A percentile compares a stretch with the other conserved stretches of the same genome.
phyloP scores from a whole-genome alignment of 2,329 filamentous ascomycete genomes.

The Diplodia seriata region DNA sequence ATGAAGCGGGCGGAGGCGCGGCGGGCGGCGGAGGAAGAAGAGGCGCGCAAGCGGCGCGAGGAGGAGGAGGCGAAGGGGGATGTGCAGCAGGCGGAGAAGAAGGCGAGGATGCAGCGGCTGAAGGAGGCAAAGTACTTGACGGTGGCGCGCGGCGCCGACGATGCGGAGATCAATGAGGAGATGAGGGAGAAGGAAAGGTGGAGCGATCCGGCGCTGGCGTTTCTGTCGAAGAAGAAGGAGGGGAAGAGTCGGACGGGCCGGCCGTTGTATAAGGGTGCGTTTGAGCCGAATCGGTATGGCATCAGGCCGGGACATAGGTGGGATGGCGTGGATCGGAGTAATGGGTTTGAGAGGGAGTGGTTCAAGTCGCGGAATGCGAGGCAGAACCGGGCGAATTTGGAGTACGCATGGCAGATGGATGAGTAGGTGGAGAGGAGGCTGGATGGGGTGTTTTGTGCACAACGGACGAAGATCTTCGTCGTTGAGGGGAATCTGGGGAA shows the following conservation, averaged over 20 bases:
- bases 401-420: conserved; percentile 97
- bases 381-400: conserved; percentile 77
- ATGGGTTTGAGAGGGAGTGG: conserved; percentile 91
- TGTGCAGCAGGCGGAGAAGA: conserved; percentile 75
- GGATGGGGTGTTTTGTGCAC: not conserved
- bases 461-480: not conserved
- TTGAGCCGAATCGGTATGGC: conserved; percentile 89
- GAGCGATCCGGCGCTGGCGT: conserved; percentile 84
- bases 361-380: conserved; percentile 85
- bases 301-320: conserved; percentile 92
- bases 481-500: not conserved
- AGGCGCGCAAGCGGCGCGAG: conserved; percentile 67
- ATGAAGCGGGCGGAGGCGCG: conserved; percentile 89
- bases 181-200: conserved; percentile 78
- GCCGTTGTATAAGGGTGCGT: conserved; percentile 78
- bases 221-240: conserved; percentile 65
- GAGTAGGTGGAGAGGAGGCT: conserved; percentile 57
- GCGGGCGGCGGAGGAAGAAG: conserved; percentile 76
- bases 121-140: conserved; percentile 83
- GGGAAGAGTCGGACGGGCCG: conserved; percentile 59
- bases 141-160: conserved; percentile 81
- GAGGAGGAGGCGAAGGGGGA: conserved; percentile 80
- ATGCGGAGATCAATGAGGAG: conserved; percentile 84
- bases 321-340: conserved; percentile 95
- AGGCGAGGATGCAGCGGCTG: conserved; percentile 69